Base-by-base conservation (phyloP, 345 rosid species). In the Corchorus olitorius region DNA sequence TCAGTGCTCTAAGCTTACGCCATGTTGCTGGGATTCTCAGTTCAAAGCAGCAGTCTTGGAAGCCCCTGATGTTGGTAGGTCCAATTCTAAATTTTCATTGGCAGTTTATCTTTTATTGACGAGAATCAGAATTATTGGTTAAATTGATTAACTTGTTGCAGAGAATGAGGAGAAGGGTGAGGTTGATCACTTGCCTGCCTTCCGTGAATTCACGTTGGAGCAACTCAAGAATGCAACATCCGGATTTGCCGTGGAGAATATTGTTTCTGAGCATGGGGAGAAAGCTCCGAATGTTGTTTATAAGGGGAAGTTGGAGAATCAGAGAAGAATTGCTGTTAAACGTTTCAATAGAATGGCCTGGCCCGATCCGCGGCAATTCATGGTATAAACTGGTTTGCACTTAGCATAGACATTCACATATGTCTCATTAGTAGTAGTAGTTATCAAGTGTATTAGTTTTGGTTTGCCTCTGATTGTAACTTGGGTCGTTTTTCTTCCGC, bases 241-340 rank as follows among this genome's bases (percentile, higher is more conserved):
- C 69, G 94, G 94, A 85, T 95, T 93, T 75, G 85, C 97, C n/a
- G 87, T 86, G 46, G 98, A 93, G 82, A 92, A 88, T 62, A 95
- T 95, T 72, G 99, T 95, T 8, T 95, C 99, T 6, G 99, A 92
- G 77, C 92, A 94, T 46, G 98, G 99, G 65, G 98, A 89, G 77
- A 95, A 88, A 79, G 98, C 99, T 71, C 96, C 97, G 10, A 95
- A 95, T 84, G 90, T 95, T 43, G 98, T 95, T 46, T 95, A 90
- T 45, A 89, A 84, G 84, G 99, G 99, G n/a, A 92, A 89, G 73
- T 65, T 95, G 55, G 91, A 92, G 82, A 87, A 87, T 80, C 98
- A 89, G 49, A 84, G 79, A 76, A 87, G 88, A 82, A 92, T 93
- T 73, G 98, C 96, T 19, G 97, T 95, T 56, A 95, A 95, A 83